phyloP scores from a whole-genome alignment of 495 filamentous ascomycete species.

The Rostrohypoxylon terebratum region DNA sequence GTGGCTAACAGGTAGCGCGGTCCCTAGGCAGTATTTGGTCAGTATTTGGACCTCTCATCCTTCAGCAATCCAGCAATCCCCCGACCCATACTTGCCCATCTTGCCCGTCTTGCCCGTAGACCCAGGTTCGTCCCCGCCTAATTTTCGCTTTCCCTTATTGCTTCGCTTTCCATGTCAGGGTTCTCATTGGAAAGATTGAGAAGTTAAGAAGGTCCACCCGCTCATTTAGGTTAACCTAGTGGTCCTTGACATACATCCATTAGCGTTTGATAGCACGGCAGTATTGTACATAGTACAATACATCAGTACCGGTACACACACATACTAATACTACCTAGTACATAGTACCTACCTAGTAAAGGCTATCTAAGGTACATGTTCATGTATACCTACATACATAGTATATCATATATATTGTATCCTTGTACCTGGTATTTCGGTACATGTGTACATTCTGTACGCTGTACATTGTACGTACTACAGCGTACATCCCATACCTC shows the following conservation, averaged over 20 bases:
- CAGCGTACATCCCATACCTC: conserved; percentile 2
- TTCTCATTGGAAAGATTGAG: conserved; percentile 47
- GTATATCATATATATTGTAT: neutral
- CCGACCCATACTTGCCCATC: conserved; percentile 24
- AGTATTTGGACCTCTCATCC: conserved; percentile 33
- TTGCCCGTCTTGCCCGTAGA: neutral
- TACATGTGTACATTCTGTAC: neutral
- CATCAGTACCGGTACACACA: no score
- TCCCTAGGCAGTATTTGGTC: conserved; percentile 22
- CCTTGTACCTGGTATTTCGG: neutral
- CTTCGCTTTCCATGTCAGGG: conserved; percentile 37
- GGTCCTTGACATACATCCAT: conserved; percentile 37
- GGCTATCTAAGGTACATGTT: no score
- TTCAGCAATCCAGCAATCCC: conserved; percentile 30
- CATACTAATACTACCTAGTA: no score
- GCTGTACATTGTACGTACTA: no score
- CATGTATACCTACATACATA: neutral
- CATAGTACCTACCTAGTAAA: no score
- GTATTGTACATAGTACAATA: no score
- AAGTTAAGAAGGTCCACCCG: conserved; percentile 32
- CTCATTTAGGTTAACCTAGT: conserved; percentile 41
- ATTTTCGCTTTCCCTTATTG: conserved; percentile 43
- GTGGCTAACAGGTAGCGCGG: conserved; percentile 40
- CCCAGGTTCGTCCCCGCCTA: conserved; percentile 33
- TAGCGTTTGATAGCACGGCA: neutral